These are phyloP conservation scores for Hydnomerulius pinastri DNA, from an alignment of 768 basidiomycete genomes.

Conservation along the genomic window DNA sequence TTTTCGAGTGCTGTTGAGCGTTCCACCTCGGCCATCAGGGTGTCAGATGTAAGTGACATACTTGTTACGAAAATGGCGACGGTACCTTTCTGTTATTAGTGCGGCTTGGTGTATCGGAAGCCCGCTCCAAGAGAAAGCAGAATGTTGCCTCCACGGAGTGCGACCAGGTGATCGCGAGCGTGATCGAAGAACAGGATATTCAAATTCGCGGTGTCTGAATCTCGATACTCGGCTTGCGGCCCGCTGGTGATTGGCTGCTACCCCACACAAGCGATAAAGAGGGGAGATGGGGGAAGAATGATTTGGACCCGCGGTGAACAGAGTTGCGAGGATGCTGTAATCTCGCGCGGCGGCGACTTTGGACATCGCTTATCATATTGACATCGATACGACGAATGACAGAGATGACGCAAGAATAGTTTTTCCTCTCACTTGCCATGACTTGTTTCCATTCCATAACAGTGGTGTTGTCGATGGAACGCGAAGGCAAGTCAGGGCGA, in stretches of 20 bases:
- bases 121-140: constrained; percentile 3
- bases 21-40: background rate
- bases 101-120: constrained; percentile 1
- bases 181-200: background rate
- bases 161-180: background rate
- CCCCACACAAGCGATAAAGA: background rate
- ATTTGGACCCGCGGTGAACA: background rate
- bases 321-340: background rate
- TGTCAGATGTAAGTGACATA: background rate
- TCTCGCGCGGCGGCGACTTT: background rate
- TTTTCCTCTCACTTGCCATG: background rate
- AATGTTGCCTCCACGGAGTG: background rate
- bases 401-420: background rate
- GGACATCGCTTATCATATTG: background rate
- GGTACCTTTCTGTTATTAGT: background rate
- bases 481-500: no score
- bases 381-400: background rate
- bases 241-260: background rate
- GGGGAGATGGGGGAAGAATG: background rate
- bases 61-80: background rate
- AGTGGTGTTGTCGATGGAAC: no score
- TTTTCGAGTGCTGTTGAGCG: background rate
- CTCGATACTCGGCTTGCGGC: background rate
- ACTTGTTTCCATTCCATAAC: no score
- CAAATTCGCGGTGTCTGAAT: background rate